phyloP scores from a whole-genome alignment of 805 yeast genomes.

The Pichia ethanolica region DNA sequence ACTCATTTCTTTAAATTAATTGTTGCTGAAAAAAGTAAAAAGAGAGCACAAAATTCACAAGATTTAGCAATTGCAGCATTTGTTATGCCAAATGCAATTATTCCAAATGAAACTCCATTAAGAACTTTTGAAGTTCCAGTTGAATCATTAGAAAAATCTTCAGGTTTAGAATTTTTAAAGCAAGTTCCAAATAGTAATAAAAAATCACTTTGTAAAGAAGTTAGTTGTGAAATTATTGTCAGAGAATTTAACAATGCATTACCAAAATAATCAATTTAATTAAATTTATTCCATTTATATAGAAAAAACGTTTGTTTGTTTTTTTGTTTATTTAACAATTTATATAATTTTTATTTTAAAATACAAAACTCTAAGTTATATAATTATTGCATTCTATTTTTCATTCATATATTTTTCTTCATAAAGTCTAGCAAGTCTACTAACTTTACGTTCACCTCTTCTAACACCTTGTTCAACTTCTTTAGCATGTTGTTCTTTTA shows the following conservation, averaged over 20 bases:
- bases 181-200: constrained; percentile 51
- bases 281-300: too few relatives aligned
- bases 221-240: constrained; percentile 70
- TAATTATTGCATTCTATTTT: constrained; percentile 4
- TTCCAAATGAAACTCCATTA: constrained; percentile 64
- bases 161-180: constrained; percentile 77
- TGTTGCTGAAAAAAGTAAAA: constrained; percentile 62
- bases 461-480: constrained; percentile 23
- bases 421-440: constrained; percentile 41
- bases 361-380: too few relatives aligned
- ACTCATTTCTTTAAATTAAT: constrained; percentile 91
- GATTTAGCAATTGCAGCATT: constrained; percentile 80
- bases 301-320: too few relatives aligned
- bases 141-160: constrained; percentile 78
- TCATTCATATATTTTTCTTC: constrained; percentile 35
- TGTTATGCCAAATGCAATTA: constrained; percentile 83
- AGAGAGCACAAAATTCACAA: constrained; percentile 29
- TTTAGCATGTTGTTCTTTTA: constrained; percentile 18
- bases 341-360: not conserved
- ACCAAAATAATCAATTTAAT: constrained; percentile 17
- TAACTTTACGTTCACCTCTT: constrained; percentile 41
- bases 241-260: constrained; percentile 61
- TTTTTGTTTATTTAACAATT: not conserved
- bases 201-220: constrained; percentile 70
- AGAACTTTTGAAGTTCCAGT: constrained; percentile 78